These are phyloP conservation scores for Chytridium lagenaria DNA, from an alignment of 371 early-diverging fungal species.

Conservation along the genomic window DNA sequence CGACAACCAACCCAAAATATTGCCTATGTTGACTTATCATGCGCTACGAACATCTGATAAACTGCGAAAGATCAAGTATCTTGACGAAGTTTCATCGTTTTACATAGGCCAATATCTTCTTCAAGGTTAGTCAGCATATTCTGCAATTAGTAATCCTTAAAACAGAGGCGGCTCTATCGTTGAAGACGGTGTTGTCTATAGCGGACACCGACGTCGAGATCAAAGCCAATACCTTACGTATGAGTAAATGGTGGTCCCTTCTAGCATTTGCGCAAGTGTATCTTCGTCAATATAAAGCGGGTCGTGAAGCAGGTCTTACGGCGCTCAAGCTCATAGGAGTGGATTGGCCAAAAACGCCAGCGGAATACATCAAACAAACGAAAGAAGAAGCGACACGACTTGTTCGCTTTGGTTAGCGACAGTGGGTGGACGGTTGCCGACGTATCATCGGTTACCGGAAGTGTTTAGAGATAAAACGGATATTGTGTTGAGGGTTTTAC, in stretches of 20 bases:
- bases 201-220: neutral
- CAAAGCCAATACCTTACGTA: neutral
- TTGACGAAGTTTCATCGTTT: neutral
- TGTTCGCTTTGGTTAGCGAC: neutral
- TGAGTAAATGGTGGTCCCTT: constrained; percentile 7
- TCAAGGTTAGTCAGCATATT: neutral
- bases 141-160: neutral
- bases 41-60: neutral
- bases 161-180: neutral
- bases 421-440: neutral
- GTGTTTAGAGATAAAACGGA: neutral
- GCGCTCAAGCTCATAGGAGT: neutral
- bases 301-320: neutral
- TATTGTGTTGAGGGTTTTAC: constrained; percentile 6
- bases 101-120: constrained; percentile 5
- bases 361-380: neutral
- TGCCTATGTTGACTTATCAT: constrained; percentile 14
- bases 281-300: neutral
- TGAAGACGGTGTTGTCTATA: neutral
- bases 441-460: neutral
- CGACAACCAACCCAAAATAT: neutral
- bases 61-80: constrained; percentile 1
- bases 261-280: neutral
- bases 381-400: neutral
- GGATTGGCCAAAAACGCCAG: neutral